Percentiles rank a stretch among this genome's conserved stretches.
Evolutionary conservation across 2,329 filamentous ascomycete genomes (phyloP).

Genomic region (Colletotrichum sp.): DNA sequence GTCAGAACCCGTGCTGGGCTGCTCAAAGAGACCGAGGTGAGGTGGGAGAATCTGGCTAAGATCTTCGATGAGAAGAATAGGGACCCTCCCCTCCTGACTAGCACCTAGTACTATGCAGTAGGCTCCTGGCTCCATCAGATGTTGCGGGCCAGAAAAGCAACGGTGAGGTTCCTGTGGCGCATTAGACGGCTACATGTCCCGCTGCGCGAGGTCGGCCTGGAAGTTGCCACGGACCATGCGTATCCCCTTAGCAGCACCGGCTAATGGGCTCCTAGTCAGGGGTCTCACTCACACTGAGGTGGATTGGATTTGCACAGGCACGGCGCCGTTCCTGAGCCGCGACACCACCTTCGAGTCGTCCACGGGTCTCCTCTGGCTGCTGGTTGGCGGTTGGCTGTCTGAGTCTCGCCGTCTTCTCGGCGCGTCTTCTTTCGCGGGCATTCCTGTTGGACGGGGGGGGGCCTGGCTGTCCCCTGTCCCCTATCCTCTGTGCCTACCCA

Average conservation of each 20-base stretch:
- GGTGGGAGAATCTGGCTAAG: background rate
- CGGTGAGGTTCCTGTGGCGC: background rate
- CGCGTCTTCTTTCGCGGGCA: constrained; percentile 4
- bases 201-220: background rate
- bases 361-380: background rate
- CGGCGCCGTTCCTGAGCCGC: constrained; percentile 16
- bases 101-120: background rate
- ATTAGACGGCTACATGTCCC: background rate
- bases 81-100: background rate
- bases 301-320: background rate
- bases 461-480: background rate
- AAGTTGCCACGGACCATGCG: background rate
- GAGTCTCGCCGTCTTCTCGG: background rate
- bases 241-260: background rate
- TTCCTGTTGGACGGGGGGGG: background rate
- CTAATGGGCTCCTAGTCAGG: constrained; percentile 12
- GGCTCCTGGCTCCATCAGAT: background rate
- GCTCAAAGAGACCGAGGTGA: background rate
- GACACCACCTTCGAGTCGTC: background rate
- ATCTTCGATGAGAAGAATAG: background rate
- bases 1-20: background rate
- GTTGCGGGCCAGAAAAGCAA: background rate
- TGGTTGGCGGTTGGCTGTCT: background rate
- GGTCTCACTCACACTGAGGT: background rate
- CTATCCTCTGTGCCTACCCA: background rate